Conservation (phyloP, 345 rosid genomes). For the Zanthoxylum bungeanum region DNA sequence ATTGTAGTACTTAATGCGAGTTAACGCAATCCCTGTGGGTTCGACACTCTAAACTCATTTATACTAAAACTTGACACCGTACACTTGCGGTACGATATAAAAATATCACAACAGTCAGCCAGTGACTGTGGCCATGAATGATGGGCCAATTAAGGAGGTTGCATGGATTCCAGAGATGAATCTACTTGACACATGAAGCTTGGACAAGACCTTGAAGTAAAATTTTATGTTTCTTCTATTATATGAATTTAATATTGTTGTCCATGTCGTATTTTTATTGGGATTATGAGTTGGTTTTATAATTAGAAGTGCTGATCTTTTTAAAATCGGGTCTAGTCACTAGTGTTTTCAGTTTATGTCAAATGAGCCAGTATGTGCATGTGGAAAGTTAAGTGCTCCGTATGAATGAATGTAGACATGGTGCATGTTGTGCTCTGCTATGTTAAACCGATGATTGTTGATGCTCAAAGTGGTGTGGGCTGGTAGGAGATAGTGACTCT, state of each 20-base stretch:
- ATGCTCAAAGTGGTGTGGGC: neutral
- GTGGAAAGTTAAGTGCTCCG: neutral
- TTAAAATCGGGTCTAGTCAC: neutral
- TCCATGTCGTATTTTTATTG: slow-evolving; percentile 1
- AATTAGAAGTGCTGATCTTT: neutral
- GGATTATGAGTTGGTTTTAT: neutral
- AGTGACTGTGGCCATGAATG: slow-evolving; percentile 89
- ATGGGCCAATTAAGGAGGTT: slow-evolving; percentile 72
- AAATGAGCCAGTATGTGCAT: slow-evolving; percentile 1
- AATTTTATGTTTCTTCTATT: neutral
- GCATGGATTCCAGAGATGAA: slow-evolving; percentile 97
- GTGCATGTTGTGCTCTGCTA: neutral
- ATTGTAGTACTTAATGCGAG: too few relatives aligned
- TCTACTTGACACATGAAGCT: slow-evolving; percentile 82
- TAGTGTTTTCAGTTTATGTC: slow-evolving; percentile 8
- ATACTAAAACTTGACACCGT: too few relatives aligned
- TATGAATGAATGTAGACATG: neutral
- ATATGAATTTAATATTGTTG: neutral
- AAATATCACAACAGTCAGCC: too few relatives aligned
- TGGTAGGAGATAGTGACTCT: neutral
- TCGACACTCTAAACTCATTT: too few relatives aligned
- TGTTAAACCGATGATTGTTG: neutral
- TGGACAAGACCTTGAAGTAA: slow-evolving; percentile 94
- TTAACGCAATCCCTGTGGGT: too few relatives aligned
- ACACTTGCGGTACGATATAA: too few relatives aligned